These are phyloP conservation scores for Wickerhamiella azymoides DNA, from an alignment of 805 yeast genomes.

Conservation along the genomic window DNA sequence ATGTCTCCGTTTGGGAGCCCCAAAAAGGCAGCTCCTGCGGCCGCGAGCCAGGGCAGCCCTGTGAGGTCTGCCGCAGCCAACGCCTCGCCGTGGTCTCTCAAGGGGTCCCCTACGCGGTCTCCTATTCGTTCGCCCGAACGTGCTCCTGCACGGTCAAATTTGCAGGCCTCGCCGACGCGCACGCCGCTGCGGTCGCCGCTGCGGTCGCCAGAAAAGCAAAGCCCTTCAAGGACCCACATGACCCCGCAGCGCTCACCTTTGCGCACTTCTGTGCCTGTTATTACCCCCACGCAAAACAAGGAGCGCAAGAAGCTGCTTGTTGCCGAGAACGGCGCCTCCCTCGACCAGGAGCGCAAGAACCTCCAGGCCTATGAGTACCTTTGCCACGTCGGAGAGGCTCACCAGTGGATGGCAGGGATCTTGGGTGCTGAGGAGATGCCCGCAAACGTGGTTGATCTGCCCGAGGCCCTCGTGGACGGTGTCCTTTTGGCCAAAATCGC, in stretches of 20 bases:
- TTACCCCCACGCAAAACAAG: constrained; percentile 6
- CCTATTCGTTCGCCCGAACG: background rate
- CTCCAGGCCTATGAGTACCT: constrained; percentile 58
- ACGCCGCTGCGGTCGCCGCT: background rate
- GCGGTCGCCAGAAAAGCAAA: background rate
- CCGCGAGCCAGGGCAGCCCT: no score
- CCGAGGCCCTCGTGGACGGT: constrained; percentile 68
- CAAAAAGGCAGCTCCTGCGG: background rate
- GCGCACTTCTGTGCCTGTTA: constrained; percentile 11
- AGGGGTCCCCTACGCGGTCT: no score
- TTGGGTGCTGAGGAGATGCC: constrained; percentile 41
- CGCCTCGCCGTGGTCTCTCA: no score
- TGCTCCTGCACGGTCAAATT: constrained; percentile 8
- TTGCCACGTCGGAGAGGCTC: constrained; percentile 71
- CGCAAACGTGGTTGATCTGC: constrained; percentile 38
- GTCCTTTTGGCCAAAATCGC: constrained; percentile 71
- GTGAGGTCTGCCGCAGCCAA: no score
- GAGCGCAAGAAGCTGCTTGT: constrained; percentile 8
- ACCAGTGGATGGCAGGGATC: constrained; percentile 59
- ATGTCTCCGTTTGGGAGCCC: constrained; percentile 11
- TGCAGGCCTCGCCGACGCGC: constrained; percentile 8
- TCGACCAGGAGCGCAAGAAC: constrained; percentile 31
- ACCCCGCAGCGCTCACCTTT: constrained; percentile 16
- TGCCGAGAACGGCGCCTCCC: constrained; percentile 12
- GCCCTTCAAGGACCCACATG: background rate